Evolutionary conservation across 495 filamentous ascomycete species (phyloP).

Genomic region (Aspergillus panamensis): DNA sequence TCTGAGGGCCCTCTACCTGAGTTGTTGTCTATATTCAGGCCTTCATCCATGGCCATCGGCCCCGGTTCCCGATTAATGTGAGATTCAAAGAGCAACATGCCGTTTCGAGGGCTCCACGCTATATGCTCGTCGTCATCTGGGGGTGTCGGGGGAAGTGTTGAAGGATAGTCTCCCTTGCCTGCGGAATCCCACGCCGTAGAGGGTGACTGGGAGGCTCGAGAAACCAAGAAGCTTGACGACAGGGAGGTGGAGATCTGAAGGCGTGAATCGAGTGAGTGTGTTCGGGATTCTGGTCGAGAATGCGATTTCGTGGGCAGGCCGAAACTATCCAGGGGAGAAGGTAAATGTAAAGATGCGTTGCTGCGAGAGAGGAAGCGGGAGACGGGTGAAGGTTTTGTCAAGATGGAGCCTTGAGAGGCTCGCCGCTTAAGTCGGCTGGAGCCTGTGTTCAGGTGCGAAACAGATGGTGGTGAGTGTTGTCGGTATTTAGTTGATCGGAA

Average conservation of each 20-base stretch:
- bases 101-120: constrained; percentile 37
- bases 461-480: constrained; percentile 15
- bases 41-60: constrained; percentile 36
- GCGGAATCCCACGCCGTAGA: constrained; percentile 31
- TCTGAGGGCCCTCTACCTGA: constrained; percentile 28
- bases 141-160: constrained; percentile 39
- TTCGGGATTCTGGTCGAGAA: constrained; percentile 29
- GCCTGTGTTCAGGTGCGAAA: constrained; percentile 17
- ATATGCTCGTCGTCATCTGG: constrained; percentile 45
- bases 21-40: constrained; percentile 33
- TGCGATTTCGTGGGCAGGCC: constrained; percentile 30
- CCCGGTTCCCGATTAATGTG: constrained; percentile 29
- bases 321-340: constrained; percentile 41
- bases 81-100: constrained; percentile 35
- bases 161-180: constrained; percentile 35
- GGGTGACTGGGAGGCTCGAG: constrained; percentile 24
- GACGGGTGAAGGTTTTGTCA: constrained; percentile 38
- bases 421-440: constrained; percentile 34
- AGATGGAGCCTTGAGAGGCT: constrained; percentile 42
- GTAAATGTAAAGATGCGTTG: constrained; percentile 38
- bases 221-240: constrained; percentile 36
- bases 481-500: constrained; percentile 10
- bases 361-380: constrained; percentile 42
- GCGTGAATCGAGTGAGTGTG: constrained; percentile 37
- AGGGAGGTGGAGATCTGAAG: constrained; percentile 37